A percentile compares a stretch with the other conserved stretches of the same genome.
Evolutionary conservation across 192 early-diverging fungal genomes (phyloP).

Genomic region (Backusella tarrabulga): DNA sequence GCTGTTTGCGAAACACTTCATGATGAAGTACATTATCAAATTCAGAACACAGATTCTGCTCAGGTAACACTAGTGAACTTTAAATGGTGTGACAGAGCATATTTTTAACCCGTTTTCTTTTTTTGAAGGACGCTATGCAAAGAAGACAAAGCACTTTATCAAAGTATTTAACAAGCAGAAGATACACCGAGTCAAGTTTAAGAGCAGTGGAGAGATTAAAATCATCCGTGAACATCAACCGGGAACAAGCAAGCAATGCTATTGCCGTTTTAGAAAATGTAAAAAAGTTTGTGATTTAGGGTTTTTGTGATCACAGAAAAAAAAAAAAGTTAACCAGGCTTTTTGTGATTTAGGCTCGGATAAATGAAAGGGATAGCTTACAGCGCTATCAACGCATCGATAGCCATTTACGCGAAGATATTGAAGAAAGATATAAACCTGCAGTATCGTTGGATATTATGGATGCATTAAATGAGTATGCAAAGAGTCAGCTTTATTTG

Average conservation of each 20-base stretch:
- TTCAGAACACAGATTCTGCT: conserved; percentile 19
- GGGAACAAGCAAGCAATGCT: conserved; percentile 21
- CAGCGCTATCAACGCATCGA: conserved; percentile 23
- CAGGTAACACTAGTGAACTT: conserved; percentile 12
- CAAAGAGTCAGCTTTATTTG: conserved; percentile 20
- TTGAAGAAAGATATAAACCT: conserved; percentile 5
- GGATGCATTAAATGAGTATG: conserved; percentile 19
- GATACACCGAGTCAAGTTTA: conserved; percentile 21
- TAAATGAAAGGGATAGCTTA: conserved; percentile 14
- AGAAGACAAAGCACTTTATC: conserved; percentile 21
- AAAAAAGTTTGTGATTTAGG: neutral
- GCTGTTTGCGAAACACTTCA: neutral
- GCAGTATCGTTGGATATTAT: conserved; percentile 12
- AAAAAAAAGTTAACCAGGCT: neutral
- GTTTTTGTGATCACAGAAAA: conserved; percentile 1
- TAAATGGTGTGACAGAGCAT: neutral
- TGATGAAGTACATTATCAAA: conserved; percentile 29
- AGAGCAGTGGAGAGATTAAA: conserved; percentile 31
- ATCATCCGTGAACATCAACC: conserved; percentile 28
- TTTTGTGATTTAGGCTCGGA: conserved; percentile 21
- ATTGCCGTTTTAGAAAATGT: conserved; percentile 30
- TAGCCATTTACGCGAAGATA: conserved; percentile 18
- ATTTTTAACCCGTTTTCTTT: neutral
- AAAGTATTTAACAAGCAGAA: conserved; percentile 22
- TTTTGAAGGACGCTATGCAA: conserved; percentile 13